Conservation (phyloP, 2,329 filamentous ascomycete genomes). For the Aurifilum marmelostoma region DNA sequence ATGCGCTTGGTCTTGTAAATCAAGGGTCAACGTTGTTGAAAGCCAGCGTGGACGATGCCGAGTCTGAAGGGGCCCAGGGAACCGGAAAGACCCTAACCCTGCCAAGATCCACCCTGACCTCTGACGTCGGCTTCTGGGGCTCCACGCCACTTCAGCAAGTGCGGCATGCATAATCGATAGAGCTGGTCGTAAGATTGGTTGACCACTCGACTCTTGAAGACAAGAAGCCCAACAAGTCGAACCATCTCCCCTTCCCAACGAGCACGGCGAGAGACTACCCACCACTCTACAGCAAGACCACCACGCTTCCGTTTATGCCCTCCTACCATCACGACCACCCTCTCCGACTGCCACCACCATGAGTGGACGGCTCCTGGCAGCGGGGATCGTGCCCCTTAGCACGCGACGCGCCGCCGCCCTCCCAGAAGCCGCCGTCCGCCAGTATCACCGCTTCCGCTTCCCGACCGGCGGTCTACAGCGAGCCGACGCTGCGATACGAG, state of each 20-base stretch:
- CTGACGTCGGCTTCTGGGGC: conserved; percentile 20
- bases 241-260: neutral
- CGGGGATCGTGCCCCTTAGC: conserved; percentile 66
- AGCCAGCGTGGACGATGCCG: neutral
- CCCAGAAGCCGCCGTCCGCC: conserved; percentile 49
- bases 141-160: conserved; percentile 23
- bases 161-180: conserved; percentile 23
- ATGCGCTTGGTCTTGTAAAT: too few species aligned
- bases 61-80: neutral
- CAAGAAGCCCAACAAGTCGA: conserved; percentile 1
- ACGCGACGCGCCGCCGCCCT: conserved; percentile 61
- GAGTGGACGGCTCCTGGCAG: conserved; percentile 76
- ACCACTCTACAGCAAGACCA: neutral
- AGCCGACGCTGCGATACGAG: conserved; percentile 64
- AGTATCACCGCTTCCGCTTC: conserved; percentile 62
- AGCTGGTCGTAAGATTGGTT: conserved; percentile 12
- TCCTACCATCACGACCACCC: conserved; percentile 19
- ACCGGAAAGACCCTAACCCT: conserved; percentile 15
- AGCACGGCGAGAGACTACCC: neutral
- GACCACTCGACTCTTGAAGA: neutral
- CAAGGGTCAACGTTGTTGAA: too few species aligned
- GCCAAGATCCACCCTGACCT: neutral
- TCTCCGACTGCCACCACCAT: conserved; percentile 47
- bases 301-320: conserved; percentile 26
- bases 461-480: conserved; percentile 71